These are phyloP conservation scores for Clonostachys byssicola DNA, from an alignment of 2,329 filamentous ascomycete species.

Conservation along the genomic window DNA sequence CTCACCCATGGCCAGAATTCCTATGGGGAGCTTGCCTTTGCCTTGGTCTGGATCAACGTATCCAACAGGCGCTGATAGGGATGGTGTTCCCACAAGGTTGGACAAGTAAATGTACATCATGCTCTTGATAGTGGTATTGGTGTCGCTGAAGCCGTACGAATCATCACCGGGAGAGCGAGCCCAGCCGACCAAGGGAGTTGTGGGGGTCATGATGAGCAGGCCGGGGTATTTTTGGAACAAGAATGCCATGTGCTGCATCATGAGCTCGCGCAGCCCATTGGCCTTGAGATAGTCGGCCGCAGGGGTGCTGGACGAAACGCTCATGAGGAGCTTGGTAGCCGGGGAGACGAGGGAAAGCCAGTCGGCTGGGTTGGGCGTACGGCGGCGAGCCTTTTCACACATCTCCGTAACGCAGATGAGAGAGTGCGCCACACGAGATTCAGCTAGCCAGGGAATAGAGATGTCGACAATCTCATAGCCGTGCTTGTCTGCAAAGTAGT, in stretches of 20 bases:
- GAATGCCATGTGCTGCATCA: constrained; percentile 75
- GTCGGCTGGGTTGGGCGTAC: constrained; percentile 35
- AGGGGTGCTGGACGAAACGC: constrained; percentile 58
- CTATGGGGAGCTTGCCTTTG: constrained; percentile 55
- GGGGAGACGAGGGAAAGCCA: constrained; percentile 55
- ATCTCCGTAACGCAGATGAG: constrained; percentile 74
- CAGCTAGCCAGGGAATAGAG: constrained; percentile 58
- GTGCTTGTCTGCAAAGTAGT: constrained; percentile 46
- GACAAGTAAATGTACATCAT: constrained; percentile 87
- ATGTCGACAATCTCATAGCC: constrained; percentile 54
- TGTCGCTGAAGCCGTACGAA: constrained; percentile 71
- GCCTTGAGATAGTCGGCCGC: constrained; percentile 68
- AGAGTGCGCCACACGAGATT: constrained; percentile 74
- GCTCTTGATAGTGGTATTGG: constrained; percentile 65
- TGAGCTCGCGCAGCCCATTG: constrained; percentile 66
- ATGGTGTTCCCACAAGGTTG: constrained; percentile 76
- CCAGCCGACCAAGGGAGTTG: constrained; percentile 74
- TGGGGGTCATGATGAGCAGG: constrained; percentile 75
- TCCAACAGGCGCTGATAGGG: constrained; percentile 70
- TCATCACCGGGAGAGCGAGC: constrained; percentile 53
- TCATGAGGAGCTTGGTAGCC: constrained; percentile 67
- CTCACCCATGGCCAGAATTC: constrained; percentile 60
- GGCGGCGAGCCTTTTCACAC: constrained; percentile 37
- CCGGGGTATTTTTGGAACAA: constrained; percentile 70
- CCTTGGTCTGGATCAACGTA: constrained; percentile 57